Evolutionary conservation across 106 monocot species (phyloP).

Genomic region (Phalaenopsis equestris): DNA sequence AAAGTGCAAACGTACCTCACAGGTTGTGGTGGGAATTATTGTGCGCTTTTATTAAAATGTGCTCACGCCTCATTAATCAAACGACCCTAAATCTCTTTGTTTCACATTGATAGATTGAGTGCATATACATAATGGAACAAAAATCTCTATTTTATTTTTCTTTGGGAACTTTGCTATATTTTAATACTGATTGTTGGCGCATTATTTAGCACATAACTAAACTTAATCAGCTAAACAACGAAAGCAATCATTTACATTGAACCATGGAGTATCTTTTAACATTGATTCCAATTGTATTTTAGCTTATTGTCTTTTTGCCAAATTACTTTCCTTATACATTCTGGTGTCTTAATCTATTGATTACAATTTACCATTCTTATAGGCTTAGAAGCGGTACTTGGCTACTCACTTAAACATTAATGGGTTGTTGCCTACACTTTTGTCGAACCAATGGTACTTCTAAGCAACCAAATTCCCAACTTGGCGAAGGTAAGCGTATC

Average conservation of each 20-base stretch:
- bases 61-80: background rate
- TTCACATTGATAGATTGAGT: background rate
- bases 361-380: background rate
- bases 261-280: background rate
- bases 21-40: too few species aligned
- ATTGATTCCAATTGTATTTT: background rate
- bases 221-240: background rate
- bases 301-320: background rate
- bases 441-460: background rate
- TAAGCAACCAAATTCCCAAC: background rate
- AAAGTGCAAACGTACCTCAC: too few species aligned
- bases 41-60: background rate
- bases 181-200: background rate
- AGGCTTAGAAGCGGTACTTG: background rate
- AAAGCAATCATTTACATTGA: background rate
- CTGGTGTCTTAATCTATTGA: background rate
- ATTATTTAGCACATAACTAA: background rate
- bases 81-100: background rate
- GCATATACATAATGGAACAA: background rate
- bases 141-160: background rate
- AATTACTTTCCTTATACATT: background rate
- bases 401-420: background rate
- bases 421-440: slow-evolving; percentile 2
- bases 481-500: background rate
- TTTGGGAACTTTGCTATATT: background rate